Conservation (phyloP, 768 basidiomycete species). For the Krasilnikovozyma curviuscula region DNA sequence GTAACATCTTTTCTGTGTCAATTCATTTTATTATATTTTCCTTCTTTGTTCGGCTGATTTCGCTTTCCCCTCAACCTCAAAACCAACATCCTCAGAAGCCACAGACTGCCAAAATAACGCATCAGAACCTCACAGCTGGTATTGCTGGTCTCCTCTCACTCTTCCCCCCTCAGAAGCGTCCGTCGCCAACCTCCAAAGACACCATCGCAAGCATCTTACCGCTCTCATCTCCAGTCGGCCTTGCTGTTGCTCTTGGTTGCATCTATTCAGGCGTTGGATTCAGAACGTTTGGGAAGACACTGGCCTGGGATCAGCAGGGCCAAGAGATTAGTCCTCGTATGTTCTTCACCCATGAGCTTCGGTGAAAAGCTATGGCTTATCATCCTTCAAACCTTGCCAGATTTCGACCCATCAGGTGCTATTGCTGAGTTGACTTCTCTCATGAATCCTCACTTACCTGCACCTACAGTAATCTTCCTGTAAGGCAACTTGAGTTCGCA, state of each 20-base stretch:
- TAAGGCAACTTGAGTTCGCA: conserved; percentile 13
- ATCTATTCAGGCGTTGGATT: conserved; percentile 26
- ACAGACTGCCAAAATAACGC: background rate
- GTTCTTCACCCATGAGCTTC: background rate
- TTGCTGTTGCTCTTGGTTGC: conserved; percentile 63
- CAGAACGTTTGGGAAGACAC: conserved; percentile 15
- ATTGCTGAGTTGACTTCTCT: conserved; percentile 13
- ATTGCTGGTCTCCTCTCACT: conserved; percentile 59
- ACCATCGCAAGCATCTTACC: conserved; percentile 57
- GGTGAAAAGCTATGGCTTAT: conserved; percentile 2
- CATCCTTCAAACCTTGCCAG: background rate
- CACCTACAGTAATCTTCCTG: conserved; percentile 56
- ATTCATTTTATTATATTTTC: conserved; percentile 33
- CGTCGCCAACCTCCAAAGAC: conserved; percentile 43
- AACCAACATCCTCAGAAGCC: background rate
- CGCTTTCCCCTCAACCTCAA: background rate
- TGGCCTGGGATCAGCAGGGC: background rate
- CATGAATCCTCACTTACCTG: conserved; percentile 9
- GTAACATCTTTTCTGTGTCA: conserved; percentile 31
- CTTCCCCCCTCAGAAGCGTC: conserved; percentile 48
- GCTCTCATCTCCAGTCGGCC: conserved; percentile 55
- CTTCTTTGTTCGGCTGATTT: background rate
- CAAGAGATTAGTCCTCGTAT: background rate
- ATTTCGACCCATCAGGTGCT: conserved; percentile 11
- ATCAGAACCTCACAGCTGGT: conserved; percentile 59